Conservation (phyloP, 371 early-diverging fungal species). For the Saksenaea vasiformis region DNA sequence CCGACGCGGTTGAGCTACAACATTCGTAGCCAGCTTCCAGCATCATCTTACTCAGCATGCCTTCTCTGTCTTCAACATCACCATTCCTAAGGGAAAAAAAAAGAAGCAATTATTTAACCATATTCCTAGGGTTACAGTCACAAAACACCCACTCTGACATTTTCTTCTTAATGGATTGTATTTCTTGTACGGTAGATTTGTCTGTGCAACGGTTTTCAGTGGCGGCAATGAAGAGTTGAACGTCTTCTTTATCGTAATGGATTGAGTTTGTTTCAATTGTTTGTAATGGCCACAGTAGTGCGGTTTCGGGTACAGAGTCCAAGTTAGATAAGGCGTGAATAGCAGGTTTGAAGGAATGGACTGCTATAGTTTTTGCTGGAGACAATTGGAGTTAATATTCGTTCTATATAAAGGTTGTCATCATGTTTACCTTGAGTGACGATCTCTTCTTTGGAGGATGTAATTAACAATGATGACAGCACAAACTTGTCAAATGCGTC, state of each 20-base stretch:
- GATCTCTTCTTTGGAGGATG: slow-evolving; percentile 39
- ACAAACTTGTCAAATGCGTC: slow-evolving; percentile 49
- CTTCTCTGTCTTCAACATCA: slow-evolving; percentile 30
- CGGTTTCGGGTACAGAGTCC: slow-evolving; percentile 17
- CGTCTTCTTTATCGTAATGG: slow-evolving; percentile 14
- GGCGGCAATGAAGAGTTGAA: slow-evolving; percentile 15
- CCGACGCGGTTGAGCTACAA: slow-evolving; percentile 47
- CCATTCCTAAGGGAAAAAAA: slow-evolving; percentile 5
- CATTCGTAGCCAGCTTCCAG: slow-evolving; percentile 62
- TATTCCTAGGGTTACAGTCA: neutral
- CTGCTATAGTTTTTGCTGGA: slow-evolving; percentile 26
- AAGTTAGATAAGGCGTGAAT: slow-evolving; percentile 5
- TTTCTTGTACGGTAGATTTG: slow-evolving; percentile 8
- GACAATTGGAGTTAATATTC: slow-evolving; percentile 1
- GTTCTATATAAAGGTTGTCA: neutral
- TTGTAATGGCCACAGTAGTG: slow-evolving; percentile 19
- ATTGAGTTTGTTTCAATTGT: slow-evolving; percentile 11
- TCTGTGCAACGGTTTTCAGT: slow-evolving; percentile 17
- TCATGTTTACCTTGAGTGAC: slow-evolving; percentile 47
- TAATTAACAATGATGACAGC: slow-evolving; percentile 46
- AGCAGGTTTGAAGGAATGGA: slow-evolving; percentile 17
- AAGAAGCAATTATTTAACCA: neutral
- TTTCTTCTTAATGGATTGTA: slow-evolving; percentile 13
- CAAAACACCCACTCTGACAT: slow-evolving; percentile 19
- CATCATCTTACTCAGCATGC: slow-evolving; percentile 51